Evolutionary conservation across 78 protist species (phyloP), one percentile per base, ranked within the genome.

Genomic region (Corallochytrium limacisporum): DNA sequence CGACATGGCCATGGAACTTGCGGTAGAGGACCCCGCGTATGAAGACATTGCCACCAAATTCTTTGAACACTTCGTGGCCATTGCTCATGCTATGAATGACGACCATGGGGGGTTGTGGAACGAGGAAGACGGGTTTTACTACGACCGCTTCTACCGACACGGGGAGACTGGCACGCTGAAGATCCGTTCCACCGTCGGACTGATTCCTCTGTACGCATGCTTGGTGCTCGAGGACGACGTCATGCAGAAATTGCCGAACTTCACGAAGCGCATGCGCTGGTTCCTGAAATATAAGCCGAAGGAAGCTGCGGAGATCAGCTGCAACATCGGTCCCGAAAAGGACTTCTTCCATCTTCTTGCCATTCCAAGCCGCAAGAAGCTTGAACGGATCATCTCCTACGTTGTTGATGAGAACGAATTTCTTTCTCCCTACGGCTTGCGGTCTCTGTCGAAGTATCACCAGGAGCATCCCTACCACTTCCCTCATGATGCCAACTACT

Each of bases 21-120:
- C 90, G 2, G 35, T 36, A 18, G 65, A 76, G 47, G 39, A 26
- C 24, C 65, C n/a, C 20, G 63, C 39, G n/a, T 85, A 81, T 20
- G 90, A 85, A 37, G 74, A 77, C 28, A 44, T 77, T 24, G 85
- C 87, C 5, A 54, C 75, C 36, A 85, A 81, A 46, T 85, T 80
- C 81, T 63, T 85, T 12, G 90, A 85, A 63, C 86, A 85, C 62
- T 85, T 77, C 15, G 59, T 79, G 29, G 18, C 5, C 42, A 81
- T 85, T 38, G 37, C 47, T 4, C 26, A 69, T 20, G 24, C 73
- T 10, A 61, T 61, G 28, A 38, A 62, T 48, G 72, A 8, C 26
- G 20, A 12, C 29, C 16, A 3, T 32, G 22, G 20, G 9, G 86
- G 86, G 12, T 29, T 85, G n/a, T 85, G 90, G 90, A 49, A 70